A percentile compares a stretch with the other conserved stretches of the same genome.
phyloP scores from a whole-genome alignment of 371 early-diverging fungal genomes.

The Fennellomyces sp. region DNA sequence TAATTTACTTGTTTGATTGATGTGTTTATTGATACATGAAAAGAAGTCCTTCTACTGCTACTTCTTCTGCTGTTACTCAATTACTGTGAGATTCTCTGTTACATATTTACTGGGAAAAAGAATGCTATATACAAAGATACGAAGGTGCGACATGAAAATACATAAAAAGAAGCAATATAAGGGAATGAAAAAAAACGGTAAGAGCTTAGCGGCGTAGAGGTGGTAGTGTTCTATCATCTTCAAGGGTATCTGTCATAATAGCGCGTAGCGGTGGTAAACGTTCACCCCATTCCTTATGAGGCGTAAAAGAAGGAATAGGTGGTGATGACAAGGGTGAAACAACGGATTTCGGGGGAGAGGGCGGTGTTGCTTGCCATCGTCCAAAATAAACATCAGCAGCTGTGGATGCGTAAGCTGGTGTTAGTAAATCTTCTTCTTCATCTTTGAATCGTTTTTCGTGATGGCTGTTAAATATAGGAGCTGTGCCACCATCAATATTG shows the following conservation, averaged over 20 bases:
- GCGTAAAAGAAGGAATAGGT: background rate
- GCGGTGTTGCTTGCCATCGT: conserved; percentile 13
- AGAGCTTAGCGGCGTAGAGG: background rate
- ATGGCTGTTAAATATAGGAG: background rate
- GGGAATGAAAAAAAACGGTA: too few relatives aligned
- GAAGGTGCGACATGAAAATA: too few relatives aligned
- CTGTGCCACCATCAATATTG: background rate
- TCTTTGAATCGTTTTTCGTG: conserved; percentile 6
- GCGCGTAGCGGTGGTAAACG: background rate
- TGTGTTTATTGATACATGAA: too few relatives aligned
- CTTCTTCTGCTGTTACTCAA: too few relatives aligned
- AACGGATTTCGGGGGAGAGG: background rate
- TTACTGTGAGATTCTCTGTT: too few relatives aligned
- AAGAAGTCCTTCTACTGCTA: too few relatives aligned
- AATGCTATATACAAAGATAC: too few relatives aligned
- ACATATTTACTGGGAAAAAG: too few relatives aligned
- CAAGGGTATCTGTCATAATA: background rate
- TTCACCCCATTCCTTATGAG: background rate
- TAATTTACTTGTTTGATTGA: too few relatives aligned
- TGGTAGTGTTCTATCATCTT: background rate
- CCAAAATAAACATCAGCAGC: conserved; percentile 21
- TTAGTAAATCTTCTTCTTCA: conserved; percentile 1
- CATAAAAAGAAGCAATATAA: background rate
- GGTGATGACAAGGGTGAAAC: background rate
- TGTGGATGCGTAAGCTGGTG: conserved; percentile 12